These are phyloP conservation scores for Catenaria anguillulae DNA, from an alignment of 371 early-diverging fungal species.

Conservation along the genomic window DNA sequence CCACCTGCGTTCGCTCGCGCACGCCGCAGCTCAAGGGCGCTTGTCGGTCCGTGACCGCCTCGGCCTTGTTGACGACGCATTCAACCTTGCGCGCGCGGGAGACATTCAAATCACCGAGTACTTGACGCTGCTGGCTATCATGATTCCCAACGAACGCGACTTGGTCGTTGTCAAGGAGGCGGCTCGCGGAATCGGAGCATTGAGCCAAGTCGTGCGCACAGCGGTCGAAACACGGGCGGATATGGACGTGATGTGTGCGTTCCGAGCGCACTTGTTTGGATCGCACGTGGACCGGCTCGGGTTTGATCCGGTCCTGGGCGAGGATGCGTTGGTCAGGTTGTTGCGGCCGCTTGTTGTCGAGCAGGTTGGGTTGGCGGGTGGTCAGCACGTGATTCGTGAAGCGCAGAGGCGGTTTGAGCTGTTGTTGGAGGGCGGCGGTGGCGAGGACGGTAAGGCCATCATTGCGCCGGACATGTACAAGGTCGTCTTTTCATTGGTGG, in stretches of 20 bases:
- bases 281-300: constrained; percentile 24
- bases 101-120: constrained; percentile 36
- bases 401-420: constrained; percentile 39
- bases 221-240: no score
- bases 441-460: constrained; percentile 25
- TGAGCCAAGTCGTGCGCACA: no score
- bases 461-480: constrained; percentile 69
- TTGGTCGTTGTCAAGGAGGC: constrained; percentile 17
- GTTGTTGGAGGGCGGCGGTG: constrained; percentile 36
- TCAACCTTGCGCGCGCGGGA: constrained; percentile 41
- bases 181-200: constrained; percentile 30
- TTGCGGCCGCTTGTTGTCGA: constrained; percentile 35
- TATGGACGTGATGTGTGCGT: constrained; percentile 20
- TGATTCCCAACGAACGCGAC: constrained; percentile 44
- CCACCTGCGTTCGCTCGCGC: constrained; percentile 17
- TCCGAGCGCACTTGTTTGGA: constrained; percentile 23
- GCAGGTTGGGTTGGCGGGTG: constrained; percentile 27
- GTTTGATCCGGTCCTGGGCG: constrained; percentile 22
- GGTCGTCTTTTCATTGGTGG: constrained; percentile 54
- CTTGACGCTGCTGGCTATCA: constrained; percentile 33
- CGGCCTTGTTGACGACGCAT: constrained; percentile 19
- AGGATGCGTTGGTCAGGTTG: constrained; percentile 17
- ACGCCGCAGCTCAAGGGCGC: constrained; percentile 19
- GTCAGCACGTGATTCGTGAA: constrained; percentile 32
- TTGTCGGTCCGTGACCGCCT: constrained; percentile 16